These are phyloP conservation scores for Myrica gale DNA, from an alignment of 306 rosid species.

Conservation along the genomic window DNA sequence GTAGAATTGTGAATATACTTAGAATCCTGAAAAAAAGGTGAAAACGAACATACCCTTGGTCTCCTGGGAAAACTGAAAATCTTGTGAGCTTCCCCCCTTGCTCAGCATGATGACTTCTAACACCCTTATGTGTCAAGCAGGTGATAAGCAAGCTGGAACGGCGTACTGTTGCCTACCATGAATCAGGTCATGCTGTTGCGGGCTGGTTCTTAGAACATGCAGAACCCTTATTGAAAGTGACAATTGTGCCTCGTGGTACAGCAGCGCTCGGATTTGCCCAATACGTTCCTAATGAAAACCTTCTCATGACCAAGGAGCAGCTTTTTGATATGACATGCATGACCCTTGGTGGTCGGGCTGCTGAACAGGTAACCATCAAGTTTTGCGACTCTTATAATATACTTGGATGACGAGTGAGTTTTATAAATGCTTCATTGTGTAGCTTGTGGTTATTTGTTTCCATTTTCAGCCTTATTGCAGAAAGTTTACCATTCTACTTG, in stretches of 20 bases:
- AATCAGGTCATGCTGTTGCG: constrained; percentile 92
- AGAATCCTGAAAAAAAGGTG: too few species aligned
- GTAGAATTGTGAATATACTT: too few species aligned
- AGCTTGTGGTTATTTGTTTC: background rate
- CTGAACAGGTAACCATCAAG: constrained; percentile 69
- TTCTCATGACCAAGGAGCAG: constrained; percentile 92
- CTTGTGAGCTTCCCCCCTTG: background rate
- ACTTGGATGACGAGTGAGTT: background rate
- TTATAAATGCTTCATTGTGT: background rate
- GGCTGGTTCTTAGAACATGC: constrained; percentile 96
- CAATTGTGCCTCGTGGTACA: constrained; percentile 95
- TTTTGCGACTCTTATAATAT: background rate
- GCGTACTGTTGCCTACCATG: constrained; percentile 94
- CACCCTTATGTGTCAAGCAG: constrained; percentile 40
- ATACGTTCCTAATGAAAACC: constrained; percentile 89
- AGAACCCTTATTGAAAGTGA: constrained; percentile 84
- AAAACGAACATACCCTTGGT: background rate
- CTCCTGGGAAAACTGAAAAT: background rate
- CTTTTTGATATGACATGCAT: constrained; percentile 91
- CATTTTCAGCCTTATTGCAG: background rate
- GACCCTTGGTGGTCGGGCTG: constrained; percentile 98
- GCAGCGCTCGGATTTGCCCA: constrained; percentile 98
- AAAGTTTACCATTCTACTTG: background rate
- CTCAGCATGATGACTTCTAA: constrained; percentile 18
- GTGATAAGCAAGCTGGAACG: constrained; percentile 90